Evolutionary conservation across 2,329 filamentous ascomycete genomes (phyloP).

Genomic region (Madurella fahalii): DNA sequence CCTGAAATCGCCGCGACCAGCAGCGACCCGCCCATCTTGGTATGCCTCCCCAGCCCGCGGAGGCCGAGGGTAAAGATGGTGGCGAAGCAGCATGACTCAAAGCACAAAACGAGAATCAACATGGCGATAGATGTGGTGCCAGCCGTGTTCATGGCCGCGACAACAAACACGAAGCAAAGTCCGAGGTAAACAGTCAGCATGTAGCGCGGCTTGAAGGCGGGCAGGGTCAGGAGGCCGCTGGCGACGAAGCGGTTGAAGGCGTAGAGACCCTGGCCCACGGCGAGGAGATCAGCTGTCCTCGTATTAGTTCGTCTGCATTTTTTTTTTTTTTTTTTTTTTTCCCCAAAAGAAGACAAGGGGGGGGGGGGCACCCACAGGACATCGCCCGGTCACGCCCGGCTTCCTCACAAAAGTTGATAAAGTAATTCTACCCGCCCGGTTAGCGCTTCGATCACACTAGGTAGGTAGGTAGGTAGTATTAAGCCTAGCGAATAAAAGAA

Average conservation of each 20-base stretch:
- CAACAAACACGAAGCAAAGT: slow-evolving; percentile 51
- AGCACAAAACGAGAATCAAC: slow-evolving; percentile 54
- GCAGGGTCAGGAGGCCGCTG: slow-evolving; percentile 50
- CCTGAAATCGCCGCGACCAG: slow-evolving; percentile 53
- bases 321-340: not conserved
- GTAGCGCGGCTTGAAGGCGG: slow-evolving; percentile 47
- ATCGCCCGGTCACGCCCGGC: slow-evolving; percentile 23
- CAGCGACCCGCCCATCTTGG: slow-evolving; percentile 50
- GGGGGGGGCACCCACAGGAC: slow-evolving; percentile 19
- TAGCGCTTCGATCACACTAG: slow-evolving; percentile 30
- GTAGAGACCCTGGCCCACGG: slow-evolving; percentile 56
- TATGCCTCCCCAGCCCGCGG: slow-evolving; percentile 53
- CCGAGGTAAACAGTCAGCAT: slow-evolving; percentile 52
- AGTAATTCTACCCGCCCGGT: slow-evolving; percentile 39
- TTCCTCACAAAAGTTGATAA: slow-evolving; percentile 46
- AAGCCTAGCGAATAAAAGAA: slow-evolving; percentile 32
- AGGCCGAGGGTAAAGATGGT: slow-evolving; percentile 57
- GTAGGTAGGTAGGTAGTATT: slow-evolving; percentile 14
- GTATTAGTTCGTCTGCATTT: slow-evolving; percentile 10
- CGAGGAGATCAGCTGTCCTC: slow-evolving; percentile 48
- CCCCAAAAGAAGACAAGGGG: not conserved
- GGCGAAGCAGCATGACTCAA: slow-evolving; percentile 55
- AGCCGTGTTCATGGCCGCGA: slow-evolving; percentile 47
- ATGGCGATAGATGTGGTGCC: slow-evolving; percentile 51
- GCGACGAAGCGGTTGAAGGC: slow-evolving; percentile 56